Evolutionary conservation across 2,329 filamentous ascomycete genomes (phyloP), one percentile per base, ranked within the genome.

Genomic region (Aureobasidium sp.): DNA sequence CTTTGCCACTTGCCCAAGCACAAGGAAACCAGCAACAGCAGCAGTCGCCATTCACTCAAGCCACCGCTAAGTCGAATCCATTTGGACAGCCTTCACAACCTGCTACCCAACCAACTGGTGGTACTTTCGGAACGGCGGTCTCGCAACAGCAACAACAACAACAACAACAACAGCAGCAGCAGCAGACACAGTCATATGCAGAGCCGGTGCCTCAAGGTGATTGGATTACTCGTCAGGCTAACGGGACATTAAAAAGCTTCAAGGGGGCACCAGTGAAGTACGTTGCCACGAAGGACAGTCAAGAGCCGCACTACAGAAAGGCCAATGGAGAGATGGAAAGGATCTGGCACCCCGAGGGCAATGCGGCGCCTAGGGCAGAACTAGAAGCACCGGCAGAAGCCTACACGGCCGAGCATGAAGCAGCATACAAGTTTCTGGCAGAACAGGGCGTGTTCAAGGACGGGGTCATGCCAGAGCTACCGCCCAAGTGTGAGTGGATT

Each of bases 401-500:
- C 41, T 90, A 90, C 65, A 80, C 83, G 25, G 80, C 85, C 2
- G 81, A 80, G 62, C 62, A 85, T 42, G 83, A 83, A 69, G 79
- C 78, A 41, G 81, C 84, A 49, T 96, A 92, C 76, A 77, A 78
- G 63, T 78, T 81, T 48, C 86, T 91, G 70, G 77, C 81, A 49
- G 78, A 84, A 65, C 83, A 83, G 25, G 90, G 90, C 0, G 74
- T 72, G 36, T 96, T 96, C 72, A 79, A 82, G 45, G 84, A 85
- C 39, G 87, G 86, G 0, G 68, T 86, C 7, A 88, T 96, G 76
- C 92, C 92, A 0, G 81, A 88, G 67, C 76, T 91, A 49, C 90
- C 92, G 25, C 92, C 92, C 0, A 86, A 86, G 73, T 80, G 85
- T 64, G 90, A 93, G 69, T 93, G 86, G 79, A 64, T 72, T 86